A percentile compares a stretch with the other conserved stretches of the same genome.
Conservation (phyloP, 2,329 filamentous ascomycete genomes). For the Colletotrichum theobromicola region DNA sequence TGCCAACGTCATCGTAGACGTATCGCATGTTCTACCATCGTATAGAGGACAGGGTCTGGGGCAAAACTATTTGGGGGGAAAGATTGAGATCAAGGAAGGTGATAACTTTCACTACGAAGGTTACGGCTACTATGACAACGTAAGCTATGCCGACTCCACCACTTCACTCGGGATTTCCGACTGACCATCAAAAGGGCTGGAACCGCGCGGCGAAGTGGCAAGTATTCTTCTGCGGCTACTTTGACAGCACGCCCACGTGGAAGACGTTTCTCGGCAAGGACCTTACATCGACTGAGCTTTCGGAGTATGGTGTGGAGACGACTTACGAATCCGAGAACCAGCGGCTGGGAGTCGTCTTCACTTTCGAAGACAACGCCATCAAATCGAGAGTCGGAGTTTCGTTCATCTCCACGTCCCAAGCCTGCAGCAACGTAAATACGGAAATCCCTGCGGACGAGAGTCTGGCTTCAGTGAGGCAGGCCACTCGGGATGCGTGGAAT, state of each 20-base stretch:
- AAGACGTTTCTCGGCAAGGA: conserved; percentile 48
- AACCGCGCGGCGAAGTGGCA: conserved; percentile 67
- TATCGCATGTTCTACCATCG: conserved; percentile 69
- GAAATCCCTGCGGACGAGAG: conserved; percentile 57
- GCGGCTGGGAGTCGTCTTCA: conserved; percentile 57
- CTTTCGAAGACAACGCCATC: conserved; percentile 52
- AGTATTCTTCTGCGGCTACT: conserved; percentile 68
- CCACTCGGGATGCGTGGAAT: conserved; percentile 63
- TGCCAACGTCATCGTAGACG: conserved; percentile 63
- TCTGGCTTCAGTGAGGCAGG: conserved; percentile 48
- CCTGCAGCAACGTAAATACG: conserved; percentile 61
- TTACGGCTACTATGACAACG: conserved; percentile 67
- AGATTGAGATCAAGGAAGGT: conserved; percentile 55
- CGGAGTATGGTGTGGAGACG: conserved; percentile 34
- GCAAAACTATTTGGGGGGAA: conserved; percentile 68
- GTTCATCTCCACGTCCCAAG: conserved; percentile 67
- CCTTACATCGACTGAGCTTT: conserved; percentile 33
- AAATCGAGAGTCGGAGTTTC: conserved; percentile 70
- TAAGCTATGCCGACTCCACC: conserved; percentile 26
- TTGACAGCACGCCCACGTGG: conserved; percentile 51
- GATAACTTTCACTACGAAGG: conserved; percentile 59
- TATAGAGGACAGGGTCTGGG: conserved; percentile 64
- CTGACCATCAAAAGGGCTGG: conserved; percentile 53
- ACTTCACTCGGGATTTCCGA: background rate
- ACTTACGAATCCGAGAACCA: conserved; percentile 39